Conservation (phyloP, 2,329 filamentous ascomycete species). For the Leptoxyphium fumago region DNA sequence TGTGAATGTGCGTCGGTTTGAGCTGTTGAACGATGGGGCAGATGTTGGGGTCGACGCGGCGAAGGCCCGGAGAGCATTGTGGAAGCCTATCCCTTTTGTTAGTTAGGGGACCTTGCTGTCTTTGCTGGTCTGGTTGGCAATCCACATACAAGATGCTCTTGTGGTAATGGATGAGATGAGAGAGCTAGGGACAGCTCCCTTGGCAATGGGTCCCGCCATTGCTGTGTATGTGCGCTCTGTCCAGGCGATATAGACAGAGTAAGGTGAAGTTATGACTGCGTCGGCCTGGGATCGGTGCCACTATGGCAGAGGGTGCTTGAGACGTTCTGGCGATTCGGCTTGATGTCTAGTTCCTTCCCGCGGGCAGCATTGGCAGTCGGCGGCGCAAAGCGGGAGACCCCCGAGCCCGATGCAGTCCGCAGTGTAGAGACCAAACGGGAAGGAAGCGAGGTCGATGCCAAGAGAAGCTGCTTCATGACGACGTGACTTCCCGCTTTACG, state of each 20-base stretch:
- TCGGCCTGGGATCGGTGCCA: too few relatives aligned
- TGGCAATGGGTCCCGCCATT: background rate
- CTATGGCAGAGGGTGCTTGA: too few relatives aligned
- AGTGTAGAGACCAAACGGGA: too few relatives aligned
- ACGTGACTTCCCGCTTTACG: background rate
- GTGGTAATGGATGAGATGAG: conserved; percentile 15
- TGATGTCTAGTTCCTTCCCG: too few relatives aligned
- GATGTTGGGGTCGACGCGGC: conserved; percentile 8
- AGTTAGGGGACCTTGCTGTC: too few relatives aligned
- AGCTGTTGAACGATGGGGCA: background rate
- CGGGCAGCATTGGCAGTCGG: too few relatives aligned
- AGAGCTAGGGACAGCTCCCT: conserved; percentile 1
- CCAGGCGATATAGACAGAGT: too few relatives aligned
- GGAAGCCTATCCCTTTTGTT: background rate
- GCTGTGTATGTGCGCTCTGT: background rate
- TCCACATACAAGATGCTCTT: conserved; percentile 14
- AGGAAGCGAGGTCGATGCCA: background rate
- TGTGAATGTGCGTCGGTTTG: conserved; percentile 50
- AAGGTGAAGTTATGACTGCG: too few relatives aligned
- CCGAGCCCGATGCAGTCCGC: too few relatives aligned
- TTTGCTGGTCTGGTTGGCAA: too few relatives aligned
- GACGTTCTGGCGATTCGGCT: too few relatives aligned
- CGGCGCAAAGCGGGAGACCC: too few relatives aligned
- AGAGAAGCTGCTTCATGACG: background rate
- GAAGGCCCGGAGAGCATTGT: conserved; percentile 11